Base-by-base conservation (phyloP, 2,329 filamentous ascomycete genomes). In the Tympanopsis confertula region DNA sequence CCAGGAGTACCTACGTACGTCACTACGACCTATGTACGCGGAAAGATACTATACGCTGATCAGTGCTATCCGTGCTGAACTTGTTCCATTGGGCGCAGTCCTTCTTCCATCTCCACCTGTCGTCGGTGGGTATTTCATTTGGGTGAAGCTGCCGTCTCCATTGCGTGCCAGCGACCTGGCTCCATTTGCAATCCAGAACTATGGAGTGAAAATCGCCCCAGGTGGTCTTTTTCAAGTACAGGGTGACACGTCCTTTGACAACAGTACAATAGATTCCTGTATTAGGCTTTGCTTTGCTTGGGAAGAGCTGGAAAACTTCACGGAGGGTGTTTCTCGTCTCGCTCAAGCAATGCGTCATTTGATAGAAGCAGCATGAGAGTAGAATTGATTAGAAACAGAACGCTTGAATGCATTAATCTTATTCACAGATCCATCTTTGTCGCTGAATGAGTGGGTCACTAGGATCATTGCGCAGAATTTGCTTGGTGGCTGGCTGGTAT, bases 71-170 rank as follows among this genome's bases (percentile, higher is more conserved):
- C 51, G 64, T 15, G 51, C 61, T 29, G 48, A 74, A 33, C 60
- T 80, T 2, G 44, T 33, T 18, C 30, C 30, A 12, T 18, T 33
- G 30, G 30, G 30, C 15, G 30, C 15, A 38, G 47, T 47, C n/a
- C 40, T 47, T 19, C 44, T 42, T 55, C 61, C 19, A 13, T 5
- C 37, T 5, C 32, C 36, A 4, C 52, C 63, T 7, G 52, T 71
- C 13, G 65, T 67, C 0, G 75, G 75, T 2, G 75, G 76, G 1
- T 80, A 78, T 49, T 80, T 80, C 52, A 60, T 79, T 40, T 80
- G 75, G 75, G 54, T 79, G 5, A 57, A 57, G 4, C 51, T 80
- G 13, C 76, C 76, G 2, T 37, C 46, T 4, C 54, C 57, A 0
- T 45, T 79, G 35, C 55, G 57, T 19, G 69, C 67, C 24, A 57